These are phyloP conservation scores for Solanum rostratum DNA, from an alignment of 257 asterid species.

Conservation along the genomic window DNA sequence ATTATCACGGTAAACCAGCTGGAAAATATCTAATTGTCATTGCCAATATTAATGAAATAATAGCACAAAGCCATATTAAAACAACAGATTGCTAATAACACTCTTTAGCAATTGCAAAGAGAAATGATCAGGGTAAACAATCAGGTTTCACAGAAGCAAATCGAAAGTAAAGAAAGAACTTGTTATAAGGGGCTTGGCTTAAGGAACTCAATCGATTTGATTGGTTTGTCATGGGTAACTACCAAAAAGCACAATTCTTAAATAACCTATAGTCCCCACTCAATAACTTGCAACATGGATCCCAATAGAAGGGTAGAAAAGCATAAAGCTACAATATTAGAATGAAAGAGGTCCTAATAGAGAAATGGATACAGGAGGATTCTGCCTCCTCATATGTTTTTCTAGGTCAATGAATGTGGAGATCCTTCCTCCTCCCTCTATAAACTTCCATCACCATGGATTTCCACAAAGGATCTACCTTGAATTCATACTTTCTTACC, in stretches of 20 bases:
- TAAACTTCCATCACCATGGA: neutral
- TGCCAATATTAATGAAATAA: neutral
- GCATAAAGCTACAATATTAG: neutral
- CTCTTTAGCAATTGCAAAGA: neutral
- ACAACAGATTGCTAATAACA: neutral
- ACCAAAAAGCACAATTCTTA: neutral
- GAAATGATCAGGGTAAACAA: neutral
- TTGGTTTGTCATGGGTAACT: neutral
- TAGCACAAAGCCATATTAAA: neutral
- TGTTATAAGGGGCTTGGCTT: neutral
- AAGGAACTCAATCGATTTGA: neutral
- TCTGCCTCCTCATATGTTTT: neutral
- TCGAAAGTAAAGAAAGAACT: neutral
- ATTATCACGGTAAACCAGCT: constrained; percentile 7
- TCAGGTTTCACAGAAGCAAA: neutral
- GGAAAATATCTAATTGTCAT: neutral
- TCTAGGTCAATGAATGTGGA: neutral
- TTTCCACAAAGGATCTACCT: neutral
- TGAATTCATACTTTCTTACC: neutral
- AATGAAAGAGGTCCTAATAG: neutral
- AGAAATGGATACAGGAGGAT: neutral
- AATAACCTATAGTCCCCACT: neutral
- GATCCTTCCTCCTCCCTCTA: neutral
- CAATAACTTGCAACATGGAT: neutral
- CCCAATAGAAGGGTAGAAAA: neutral